Base-by-base conservation (phyloP, 177 flowering plant genomes). In the Vitis hybrid region DNA sequence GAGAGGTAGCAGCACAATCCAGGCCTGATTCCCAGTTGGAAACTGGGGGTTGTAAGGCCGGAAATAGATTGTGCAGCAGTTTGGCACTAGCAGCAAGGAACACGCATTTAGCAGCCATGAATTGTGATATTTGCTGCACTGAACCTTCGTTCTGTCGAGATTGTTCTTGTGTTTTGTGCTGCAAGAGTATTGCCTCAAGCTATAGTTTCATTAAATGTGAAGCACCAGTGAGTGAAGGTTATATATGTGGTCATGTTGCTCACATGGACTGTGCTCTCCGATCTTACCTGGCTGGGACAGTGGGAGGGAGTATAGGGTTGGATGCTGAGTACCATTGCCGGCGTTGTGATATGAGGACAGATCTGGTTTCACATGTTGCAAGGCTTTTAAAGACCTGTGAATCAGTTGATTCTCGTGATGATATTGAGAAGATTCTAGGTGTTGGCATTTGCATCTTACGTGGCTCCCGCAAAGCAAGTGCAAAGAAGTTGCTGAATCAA, bases 91-190 rank as follows among this genome's bases (percentile, higher is more conserved):
- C 76, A 73, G 69, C 49, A 64, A 75, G 75, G 17, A 68, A 24
- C 9, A 52, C 65, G 56, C 48, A 74, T 66, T 50, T 74, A 62
- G 79, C 69, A 50, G 19, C 19, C 19, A 83, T 88, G 86, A 78
- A 80, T 67, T 94, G 98, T 71, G 85, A 90, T 78, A 71, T 92
- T 62, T 94, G 98, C 81, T 94, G 97, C 78, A 76, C 76, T 64
- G 95, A 94, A 73, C 79, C 87, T 75, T 83, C 77, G 9, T 91
- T 92, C 62, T 94, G 98, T 73, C 86, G 84, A 68, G 86, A 85
- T 61, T 94, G 98, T 74, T 91, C 91, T 66, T 94, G 98, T 75
- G 88, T 94, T 56, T 86, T 94, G 11, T 94, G 98, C 77, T 79
- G 80, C 78, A 85, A 79, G 77, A 72, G 77, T 64, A 62, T 87